Evolutionary conservation across 192 early-diverging fungal species (phyloP).

Genomic region (Coemansia sp.): DNA sequence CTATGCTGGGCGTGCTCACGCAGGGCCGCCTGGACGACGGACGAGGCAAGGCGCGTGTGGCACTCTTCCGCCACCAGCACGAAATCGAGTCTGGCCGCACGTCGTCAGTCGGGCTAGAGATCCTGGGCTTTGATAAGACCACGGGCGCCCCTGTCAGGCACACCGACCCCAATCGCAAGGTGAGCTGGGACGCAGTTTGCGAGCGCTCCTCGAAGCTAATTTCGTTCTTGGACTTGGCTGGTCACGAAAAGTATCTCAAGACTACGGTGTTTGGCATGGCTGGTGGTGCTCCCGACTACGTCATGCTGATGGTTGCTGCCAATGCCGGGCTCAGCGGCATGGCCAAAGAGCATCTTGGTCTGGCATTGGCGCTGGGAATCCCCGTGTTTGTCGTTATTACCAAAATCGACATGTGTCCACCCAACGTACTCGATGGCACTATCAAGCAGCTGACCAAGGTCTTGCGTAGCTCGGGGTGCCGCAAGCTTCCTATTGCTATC

Average conservation of each 20-base stretch:
- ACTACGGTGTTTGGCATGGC: conserved; percentile 97
- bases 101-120: conserved; percentile 86
- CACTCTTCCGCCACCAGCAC: conserved; percentile 89
- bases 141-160: conserved; percentile 52
- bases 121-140: conserved; percentile 78
- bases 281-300: conserved; percentile 87
- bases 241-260: conserved; percentile 95
- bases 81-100: conserved; percentile 90
- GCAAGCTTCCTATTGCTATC: conserved; percentile 91
- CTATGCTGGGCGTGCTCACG: conserved; percentile 87
- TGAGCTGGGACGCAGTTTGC: conserved; percentile 88
- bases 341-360: conserved; percentile 92
- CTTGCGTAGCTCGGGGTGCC: conserved; percentile 85
- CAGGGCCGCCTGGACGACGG: conserved; percentile 92
- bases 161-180: conserved; percentile 51
- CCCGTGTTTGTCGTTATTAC: conserved; percentile 94
- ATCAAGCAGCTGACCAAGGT: conserved; percentile 83
- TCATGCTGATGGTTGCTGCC: conserved; percentile 85
- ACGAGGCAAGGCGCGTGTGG: conserved; percentile 85
- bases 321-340: conserved; percentile 93
- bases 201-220: conserved; percentile 72
- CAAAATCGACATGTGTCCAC: conserved; percentile 93
- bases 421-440: conserved; percentile 79
- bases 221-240: conserved; percentile 76
- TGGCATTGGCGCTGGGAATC: conserved; percentile 83